Conservation (phyloP, 352 stramenopile genomes). For the Blastocystis sp. region DNA sequence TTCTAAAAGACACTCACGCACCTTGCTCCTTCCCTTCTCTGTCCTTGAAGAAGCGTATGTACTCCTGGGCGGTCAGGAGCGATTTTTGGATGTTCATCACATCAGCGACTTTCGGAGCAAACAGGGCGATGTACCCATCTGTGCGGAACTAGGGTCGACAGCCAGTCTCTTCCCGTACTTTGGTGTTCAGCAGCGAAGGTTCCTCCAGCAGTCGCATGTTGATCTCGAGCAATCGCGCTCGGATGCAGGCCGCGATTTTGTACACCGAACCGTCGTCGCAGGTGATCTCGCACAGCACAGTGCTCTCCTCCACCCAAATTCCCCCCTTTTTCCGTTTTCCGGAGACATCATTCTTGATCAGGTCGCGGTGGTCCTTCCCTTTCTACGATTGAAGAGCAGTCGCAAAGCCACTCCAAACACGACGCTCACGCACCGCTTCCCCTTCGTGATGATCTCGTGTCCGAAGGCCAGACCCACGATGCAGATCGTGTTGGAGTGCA, state of each 20-base stretch:
- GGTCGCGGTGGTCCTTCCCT: conserved; percentile 26
- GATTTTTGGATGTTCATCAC: conserved; percentile 62
- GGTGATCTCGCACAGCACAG: conserved; percentile 42
- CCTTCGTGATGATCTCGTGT: conserved; percentile 34
- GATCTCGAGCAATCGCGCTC: conserved; percentile 22
- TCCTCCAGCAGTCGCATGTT: conserved; percentile 55
- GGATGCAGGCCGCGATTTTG: conserved; percentile 19
- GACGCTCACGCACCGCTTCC: conserved; percentile 28
- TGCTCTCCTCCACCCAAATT: conserved; percentile 60
- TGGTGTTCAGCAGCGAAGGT: conserved; percentile 23
- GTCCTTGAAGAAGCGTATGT: conserved; percentile 61
- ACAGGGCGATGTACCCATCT: conserved; percentile 43
- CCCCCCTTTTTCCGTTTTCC: conserved; percentile 58
- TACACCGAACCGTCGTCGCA: conserved; percentile 54
- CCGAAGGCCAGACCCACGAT: conserved; percentile 55
- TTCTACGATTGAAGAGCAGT: neutral
- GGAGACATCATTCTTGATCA: conserved; percentile 17
- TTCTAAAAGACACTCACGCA: neutral
- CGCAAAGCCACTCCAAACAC: conserved; percentile 8
- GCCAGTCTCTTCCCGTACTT: neutral
- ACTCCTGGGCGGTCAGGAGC: conserved; percentile 33
- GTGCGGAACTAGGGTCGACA: conserved; percentile 15
- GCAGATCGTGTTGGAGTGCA: conserved; percentile 61
- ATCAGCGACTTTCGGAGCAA: conserved; percentile 56
- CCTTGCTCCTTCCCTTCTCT: neutral